Base-by-base conservation (phyloP, 139 green algal genomes). In the Tetradesmus obliquus region DNA sequence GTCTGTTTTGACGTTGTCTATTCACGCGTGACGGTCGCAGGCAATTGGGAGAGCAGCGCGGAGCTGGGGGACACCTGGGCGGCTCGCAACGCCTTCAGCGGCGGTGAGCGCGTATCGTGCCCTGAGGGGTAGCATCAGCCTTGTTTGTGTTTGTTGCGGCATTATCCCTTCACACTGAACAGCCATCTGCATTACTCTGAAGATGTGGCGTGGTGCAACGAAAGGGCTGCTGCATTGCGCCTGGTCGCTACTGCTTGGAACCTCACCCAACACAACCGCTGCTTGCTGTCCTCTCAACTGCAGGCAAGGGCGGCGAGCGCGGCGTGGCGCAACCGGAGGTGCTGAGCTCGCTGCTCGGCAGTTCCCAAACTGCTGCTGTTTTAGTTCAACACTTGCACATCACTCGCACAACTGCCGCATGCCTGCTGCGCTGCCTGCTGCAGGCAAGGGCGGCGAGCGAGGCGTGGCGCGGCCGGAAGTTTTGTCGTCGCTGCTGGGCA, bases 61-160 rank as follows among this genome's bases (percentile, higher is more conserved):
- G 98, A 99, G 95, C 95, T 99, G 66, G 98, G 97, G 0, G 96
- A 98, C 92, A 99, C 98, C 1, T 99, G 98, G 98, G 96, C 94
- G 13, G 97, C 96, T 0, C 92, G 98, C 22, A 99, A 99, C 92
- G 94, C 97, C 13, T 99, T 98, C 96, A 98, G 94, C 91, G 99
- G 99, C 86, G 98, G 85, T 89, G 62, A 89, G 85, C 32, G 32
- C 32, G 32, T 45, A 45, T 45, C 32, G 32, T 45, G 32, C 32
- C 32, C 32, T 45, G 32, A 45, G 32, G 32, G 32, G 32, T 45
- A 45, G 32, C 32, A 45, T 45, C 32, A 45, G 32, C 32, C 32
- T 45, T 96, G 20, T 19, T 76, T 19, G 3, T 24, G 17, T 76
- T 3, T 24, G 66, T 24, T 76, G n/a, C n/a, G 15, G 5, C 15